Evolutionary conservation across 768 basidiomycete species (phyloP), one percentile per base, ranked within the genome.

Genomic region (Clitopilus hobsonii): DNA sequence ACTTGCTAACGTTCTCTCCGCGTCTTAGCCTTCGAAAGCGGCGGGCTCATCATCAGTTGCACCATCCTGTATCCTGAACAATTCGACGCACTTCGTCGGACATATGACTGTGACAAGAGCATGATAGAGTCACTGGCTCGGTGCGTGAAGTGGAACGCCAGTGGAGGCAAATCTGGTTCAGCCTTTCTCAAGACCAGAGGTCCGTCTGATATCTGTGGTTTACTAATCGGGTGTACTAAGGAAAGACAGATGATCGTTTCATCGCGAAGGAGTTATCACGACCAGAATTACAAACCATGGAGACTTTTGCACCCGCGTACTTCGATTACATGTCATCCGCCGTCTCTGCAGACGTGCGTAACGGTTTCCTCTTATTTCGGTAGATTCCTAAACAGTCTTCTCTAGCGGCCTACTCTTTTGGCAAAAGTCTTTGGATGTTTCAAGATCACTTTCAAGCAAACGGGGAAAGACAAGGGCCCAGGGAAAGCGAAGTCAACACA

Each of bases 271-370:
- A 98, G 61, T 81, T 98, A 24, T 96, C 95, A 0, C 81, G 83
- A 55, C 79, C 90, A 26, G 97, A 99, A 65, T 74, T 98, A 60
- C 92, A 96, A 66, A 91, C 92, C 0, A 91, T 98, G 85, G 92
- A 95, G 61, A 91, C 89, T 0, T 98, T 99, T 70, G 96, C 94
- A 13, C 97, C 96, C 0, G 89, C 92, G 1, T 99, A 99, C 69
- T 98, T 99, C 63, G 90, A 95, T 58, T 99, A 98, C 67, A 95
- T 98, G 88, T 90, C 93, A 1, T 92, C 90, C n/a, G 91, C 94
- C 1, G 85, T 97, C 14, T 82, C 85, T 51, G 86, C 87, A 30
- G 84, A 91, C 60, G 94, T 95, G 28, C 55, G 88, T 51, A 25
- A 48, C 48, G 56, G 38, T 36, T 56, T 57, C 30, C 52, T 47